Conservation (phyloP, 768 basidiomycete genomes). For the Boletus pseudo-olivaceus region DNA sequence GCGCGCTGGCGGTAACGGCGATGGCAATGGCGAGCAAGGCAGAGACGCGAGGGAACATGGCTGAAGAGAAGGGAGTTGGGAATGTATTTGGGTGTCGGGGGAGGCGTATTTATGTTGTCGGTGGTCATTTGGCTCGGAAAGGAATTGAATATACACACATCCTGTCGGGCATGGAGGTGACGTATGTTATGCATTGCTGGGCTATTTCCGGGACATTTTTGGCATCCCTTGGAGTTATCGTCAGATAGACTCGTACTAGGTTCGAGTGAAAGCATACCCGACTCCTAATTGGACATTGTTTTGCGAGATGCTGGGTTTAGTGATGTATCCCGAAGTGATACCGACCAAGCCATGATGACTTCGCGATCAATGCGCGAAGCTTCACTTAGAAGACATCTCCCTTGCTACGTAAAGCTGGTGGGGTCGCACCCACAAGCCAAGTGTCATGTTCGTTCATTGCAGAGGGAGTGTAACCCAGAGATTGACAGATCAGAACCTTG, state of each 20-base stretch:
- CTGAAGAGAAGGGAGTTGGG: not conserved
- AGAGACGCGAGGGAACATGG: conserved; percentile 23
- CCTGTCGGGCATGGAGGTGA: conserved; percentile 4
- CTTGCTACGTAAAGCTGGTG: not conserved
- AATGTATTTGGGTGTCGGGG: not conserved
- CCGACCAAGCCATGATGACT: not conserved
- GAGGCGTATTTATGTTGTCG: conserved; percentile 24
- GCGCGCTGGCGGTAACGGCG: conserved; percentile 21
- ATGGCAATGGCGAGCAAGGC: conserved; percentile 16
- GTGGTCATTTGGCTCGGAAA: conserved; percentile 8
- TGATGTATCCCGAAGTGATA: too few relatives aligned
- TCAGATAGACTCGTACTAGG: not conserved
- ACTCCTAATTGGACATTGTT: not conserved
- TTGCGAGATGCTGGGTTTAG: not conserved
- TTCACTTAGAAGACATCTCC: not conserved
- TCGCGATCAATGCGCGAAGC: not conserved
- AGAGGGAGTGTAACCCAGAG: not conserved
- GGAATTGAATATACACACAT: conserved; percentile 10
- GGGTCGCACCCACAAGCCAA: not conserved
- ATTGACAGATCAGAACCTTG: not conserved
- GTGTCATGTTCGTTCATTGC: not conserved
- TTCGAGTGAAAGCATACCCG: too few relatives aligned
- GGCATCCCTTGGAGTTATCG: conserved; percentile 2
- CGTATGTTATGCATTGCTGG: conserved; percentile 1
- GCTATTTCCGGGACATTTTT: not conserved